Percentiles rank a stretch among this genome's conserved stretches.
Evolutionary conservation across 352 stramenopile species (phyloP).

Genomic region (Globisporangium nagaii): DNA sequence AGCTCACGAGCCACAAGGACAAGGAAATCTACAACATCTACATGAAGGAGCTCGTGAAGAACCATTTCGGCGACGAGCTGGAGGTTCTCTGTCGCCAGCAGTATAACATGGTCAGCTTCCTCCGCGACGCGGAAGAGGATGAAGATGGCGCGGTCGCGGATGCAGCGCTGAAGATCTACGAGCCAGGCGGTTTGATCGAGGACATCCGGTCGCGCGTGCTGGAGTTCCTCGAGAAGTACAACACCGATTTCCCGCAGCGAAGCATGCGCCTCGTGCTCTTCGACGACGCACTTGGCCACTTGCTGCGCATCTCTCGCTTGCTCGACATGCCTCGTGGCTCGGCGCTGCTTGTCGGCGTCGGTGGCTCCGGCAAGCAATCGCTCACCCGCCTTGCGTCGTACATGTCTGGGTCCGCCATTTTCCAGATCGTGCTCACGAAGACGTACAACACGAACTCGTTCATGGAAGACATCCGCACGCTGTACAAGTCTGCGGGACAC

Average conservation of each 20-base stretch:
- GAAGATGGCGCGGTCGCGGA: slow-evolving; percentile 93
- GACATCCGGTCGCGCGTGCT: slow-evolving; percentile 90
- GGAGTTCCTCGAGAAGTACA: slow-evolving; percentile 97
- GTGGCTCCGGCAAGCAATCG: slow-evolving; percentile 96
- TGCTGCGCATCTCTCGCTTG: slow-evolving; percentile 95
- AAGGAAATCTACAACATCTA: slow-evolving; percentile 93
- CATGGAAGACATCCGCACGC: slow-evolving; percentile 95
- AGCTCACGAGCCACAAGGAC: slow-evolving; percentile 96
- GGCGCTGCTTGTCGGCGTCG: slow-evolving; percentile 95
- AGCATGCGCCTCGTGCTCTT: slow-evolving; percentile 98
- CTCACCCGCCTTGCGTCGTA: slow-evolving; percentile 95
- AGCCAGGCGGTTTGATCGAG: slow-evolving; percentile 91
- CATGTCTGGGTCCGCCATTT: slow-evolving; percentile 95
- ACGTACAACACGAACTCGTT: slow-evolving; percentile 97
- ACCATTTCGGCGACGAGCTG: slow-evolving; percentile 88
- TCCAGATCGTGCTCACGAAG: slow-evolving; percentile 98
- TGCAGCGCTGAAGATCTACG: slow-evolving; percentile 96
- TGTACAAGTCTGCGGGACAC: slow-evolving; percentile 97
- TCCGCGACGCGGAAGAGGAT: slow-evolving; percentile 96
- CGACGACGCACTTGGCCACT: slow-evolving; percentile 95
- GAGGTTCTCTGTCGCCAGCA: slow-evolving; percentile 59
- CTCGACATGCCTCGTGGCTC: slow-evolving; percentile 96
- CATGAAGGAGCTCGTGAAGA: slow-evolving; percentile 89
- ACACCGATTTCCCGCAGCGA: slow-evolving; percentile 94
- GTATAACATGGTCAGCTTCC: slow-evolving; percentile 97